Percentiles rank a stretch among this genome's conserved stretches.
Conservation (phyloP, 352 stramenopile genomes). For the Phytophthora rubi region DNA sequence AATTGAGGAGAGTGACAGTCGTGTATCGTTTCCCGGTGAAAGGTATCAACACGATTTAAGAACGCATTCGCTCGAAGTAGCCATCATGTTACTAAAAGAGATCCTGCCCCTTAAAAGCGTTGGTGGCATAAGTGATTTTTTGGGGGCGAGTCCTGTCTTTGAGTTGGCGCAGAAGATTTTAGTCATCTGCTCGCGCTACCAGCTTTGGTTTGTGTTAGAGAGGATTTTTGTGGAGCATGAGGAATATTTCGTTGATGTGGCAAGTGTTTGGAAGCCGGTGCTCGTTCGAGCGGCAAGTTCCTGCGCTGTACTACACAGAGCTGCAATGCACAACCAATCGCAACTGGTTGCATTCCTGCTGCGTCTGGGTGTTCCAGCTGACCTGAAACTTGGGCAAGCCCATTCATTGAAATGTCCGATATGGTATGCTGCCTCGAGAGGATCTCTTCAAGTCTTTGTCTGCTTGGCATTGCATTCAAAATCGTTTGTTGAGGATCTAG, state of each 20-base stretch:
- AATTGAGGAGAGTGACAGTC: slow-evolving; percentile 2
- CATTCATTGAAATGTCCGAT: slow-evolving; percentile 39
- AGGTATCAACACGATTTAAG: slow-evolving; percentile 31
- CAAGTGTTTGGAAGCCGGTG: slow-evolving; percentile 58
- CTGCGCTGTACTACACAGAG: slow-evolving; percentile 58
- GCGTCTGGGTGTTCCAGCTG: slow-evolving; percentile 44
- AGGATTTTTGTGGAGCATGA: slow-evolving; percentile 48
- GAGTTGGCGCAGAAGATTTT: slow-evolving; percentile 52
- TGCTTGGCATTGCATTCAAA: slow-evolving; percentile 41
- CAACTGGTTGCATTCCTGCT: slow-evolving; percentile 55
- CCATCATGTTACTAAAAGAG: slow-evolving; percentile 32
- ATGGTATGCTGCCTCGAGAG: slow-evolving; percentile 55
- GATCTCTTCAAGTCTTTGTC: slow-evolving; percentile 53
- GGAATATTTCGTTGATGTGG: slow-evolving; percentile 37
- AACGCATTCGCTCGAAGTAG: slow-evolving; percentile 21
- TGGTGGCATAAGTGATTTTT: slow-evolving; percentile 43
- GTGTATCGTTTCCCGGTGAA: slow-evolving; percentile 20
- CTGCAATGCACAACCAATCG: slow-evolving; percentile 52
- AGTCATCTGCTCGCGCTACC: slow-evolving; percentile 53
- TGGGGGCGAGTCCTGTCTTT: slow-evolving; percentile 46
- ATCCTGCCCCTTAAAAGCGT: slow-evolving; percentile 32
- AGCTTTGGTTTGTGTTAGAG: slow-evolving; percentile 58
- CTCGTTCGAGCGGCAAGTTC: slow-evolving; percentile 50
- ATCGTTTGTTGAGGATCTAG: slow-evolving; percentile 30
- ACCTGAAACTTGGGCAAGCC: slow-evolving; percentile 43